Conservation (phyloP, 306 rosid genomes). For the Benincasa hispida region DNA sequence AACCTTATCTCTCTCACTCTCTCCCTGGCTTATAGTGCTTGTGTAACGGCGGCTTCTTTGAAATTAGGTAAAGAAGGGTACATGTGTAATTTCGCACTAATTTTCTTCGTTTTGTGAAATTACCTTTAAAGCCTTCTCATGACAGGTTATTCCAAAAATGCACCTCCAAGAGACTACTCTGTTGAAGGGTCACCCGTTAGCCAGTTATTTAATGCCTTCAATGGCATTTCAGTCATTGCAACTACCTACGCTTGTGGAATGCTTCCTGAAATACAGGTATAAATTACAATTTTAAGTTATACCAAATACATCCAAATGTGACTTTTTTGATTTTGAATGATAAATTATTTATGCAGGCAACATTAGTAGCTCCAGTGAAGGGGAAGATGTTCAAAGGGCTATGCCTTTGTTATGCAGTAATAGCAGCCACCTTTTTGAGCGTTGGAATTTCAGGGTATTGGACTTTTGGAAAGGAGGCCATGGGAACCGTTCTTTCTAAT, state of each 20-base stretch:
- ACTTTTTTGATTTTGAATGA: too few species aligned
- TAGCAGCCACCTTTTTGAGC: conserved; percentile 32
- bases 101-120: not conserved
- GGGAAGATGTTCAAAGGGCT: conserved; percentile 82
- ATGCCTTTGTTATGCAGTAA: conserved; percentile 50
- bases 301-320: too few species aligned
- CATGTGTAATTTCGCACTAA: not conserved
- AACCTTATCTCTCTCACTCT: conserved; percentile 55
- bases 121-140: not conserved
- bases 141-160: conserved; percentile 50
- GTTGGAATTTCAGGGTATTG: conserved; percentile 74
- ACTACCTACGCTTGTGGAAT: conserved; percentile 65
- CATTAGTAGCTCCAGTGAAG: conserved; percentile 59
- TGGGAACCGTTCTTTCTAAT: conserved; percentile 35
- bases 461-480: conserved; percentile 63
- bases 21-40: conserved; percentile 36
- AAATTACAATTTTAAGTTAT: too few species aligned
- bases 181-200: conserved; percentile 23
- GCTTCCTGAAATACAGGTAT: conserved; percentile 69
- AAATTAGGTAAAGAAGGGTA: conserved; percentile 28
- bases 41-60: conserved; percentile 42
- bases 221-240: conserved; percentile 59
- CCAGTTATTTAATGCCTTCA: conserved; percentile 36
- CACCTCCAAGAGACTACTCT: conserved; percentile 37
- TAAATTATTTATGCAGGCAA: conserved; percentile 33